Conservation (phyloP, 1,284 basidiomycete genomes). For the Amylostereum areolatum region DNA sequence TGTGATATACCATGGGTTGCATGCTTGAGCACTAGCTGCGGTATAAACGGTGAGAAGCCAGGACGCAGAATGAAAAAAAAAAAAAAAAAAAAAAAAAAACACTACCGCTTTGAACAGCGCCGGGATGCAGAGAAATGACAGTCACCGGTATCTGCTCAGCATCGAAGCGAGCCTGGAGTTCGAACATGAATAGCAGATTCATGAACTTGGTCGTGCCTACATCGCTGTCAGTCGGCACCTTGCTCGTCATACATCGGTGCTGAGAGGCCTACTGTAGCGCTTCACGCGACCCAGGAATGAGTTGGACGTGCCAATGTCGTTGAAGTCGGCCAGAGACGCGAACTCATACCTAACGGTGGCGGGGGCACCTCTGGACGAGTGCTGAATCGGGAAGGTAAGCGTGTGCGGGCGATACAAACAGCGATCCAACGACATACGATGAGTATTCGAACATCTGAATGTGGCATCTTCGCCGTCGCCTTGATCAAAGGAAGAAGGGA, state of each 20-base stretch:
- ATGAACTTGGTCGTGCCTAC: constrained; percentile 29
- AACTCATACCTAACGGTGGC: constrained; percentile 21
- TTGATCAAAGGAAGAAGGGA: constrained; percentile 42
- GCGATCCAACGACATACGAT: constrained; percentile 26
- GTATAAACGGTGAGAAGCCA: constrained; percentile 3
- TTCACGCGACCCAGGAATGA: background rate
- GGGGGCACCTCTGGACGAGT: constrained; percentile 11
- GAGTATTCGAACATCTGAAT: constrained; percentile 45
- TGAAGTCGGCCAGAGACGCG: constrained; percentile 33
- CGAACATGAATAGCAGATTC: constrained; percentile 19
- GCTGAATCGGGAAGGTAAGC: constrained; percentile 10
- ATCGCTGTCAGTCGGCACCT: constrained; percentile 11
- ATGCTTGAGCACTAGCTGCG: background rate
- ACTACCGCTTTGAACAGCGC: constrained; percentile 33
- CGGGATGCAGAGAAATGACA: constrained; percentile 29
- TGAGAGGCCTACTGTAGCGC: background rate
- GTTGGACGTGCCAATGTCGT: constrained; percentile 13
- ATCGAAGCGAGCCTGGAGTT: constrained; percentile 22
- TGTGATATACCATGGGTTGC: constrained; percentile 15
- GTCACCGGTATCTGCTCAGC: constrained; percentile 23
- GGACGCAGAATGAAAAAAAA: background rate
- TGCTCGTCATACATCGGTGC: background rate
- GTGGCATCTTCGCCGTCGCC: constrained; percentile 35
- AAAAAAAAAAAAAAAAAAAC: background rate
- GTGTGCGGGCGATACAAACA: constrained; percentile 5